These are phyloP conservation scores for Jacaranda copaia DNA, from an alignment of 257 asterid genomes.

Conservation along the genomic window DNA sequence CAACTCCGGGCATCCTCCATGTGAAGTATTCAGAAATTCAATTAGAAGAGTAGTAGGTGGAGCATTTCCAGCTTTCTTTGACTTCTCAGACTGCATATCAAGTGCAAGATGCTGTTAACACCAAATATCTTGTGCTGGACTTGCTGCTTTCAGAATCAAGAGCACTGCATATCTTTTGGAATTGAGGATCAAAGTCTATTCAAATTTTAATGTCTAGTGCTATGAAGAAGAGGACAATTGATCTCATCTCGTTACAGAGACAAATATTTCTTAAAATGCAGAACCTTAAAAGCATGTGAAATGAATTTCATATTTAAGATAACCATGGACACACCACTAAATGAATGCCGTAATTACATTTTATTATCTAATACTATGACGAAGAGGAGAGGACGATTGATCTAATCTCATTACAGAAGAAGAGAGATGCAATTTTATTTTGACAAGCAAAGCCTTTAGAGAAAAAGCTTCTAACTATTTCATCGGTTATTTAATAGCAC, in stretches of 20 bases:
- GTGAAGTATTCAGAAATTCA: slow-evolving; percentile 60
- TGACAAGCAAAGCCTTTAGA: too few species aligned
- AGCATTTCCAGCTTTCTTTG: slow-evolving; percentile 81
- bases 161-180: slow-evolving; percentile 1
- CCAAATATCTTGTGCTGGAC: slow-evolving; percentile 13
- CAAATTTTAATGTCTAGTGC: background rate
- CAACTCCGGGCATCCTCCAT: slow-evolving; percentile 53
- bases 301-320: background rate
- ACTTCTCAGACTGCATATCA: slow-evolving; percentile 84
- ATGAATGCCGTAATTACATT: background rate
- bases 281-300: too few species aligned
- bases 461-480: too few species aligned
- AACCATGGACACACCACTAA: background rate
- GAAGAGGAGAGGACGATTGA: too few species aligned
- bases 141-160: slow-evolving; percentile 31
- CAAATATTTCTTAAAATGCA: too few species aligned
- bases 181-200: slow-evolving; percentile 10
- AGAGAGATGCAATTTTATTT: too few species aligned
- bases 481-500: too few species aligned
- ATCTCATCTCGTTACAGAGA: too few species aligned
- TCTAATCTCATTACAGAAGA: too few species aligned
- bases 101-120: slow-evolving; percentile 28
- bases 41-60: slow-evolving; percentile 66
- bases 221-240: too few species aligned
- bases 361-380: too few species aligned